Percentiles rank a stretch among this genome's conserved stretches.
Evolutionary conservation across 352 stramenopile species (phyloP).

Genomic region (Phytophthora pini): DNA sequence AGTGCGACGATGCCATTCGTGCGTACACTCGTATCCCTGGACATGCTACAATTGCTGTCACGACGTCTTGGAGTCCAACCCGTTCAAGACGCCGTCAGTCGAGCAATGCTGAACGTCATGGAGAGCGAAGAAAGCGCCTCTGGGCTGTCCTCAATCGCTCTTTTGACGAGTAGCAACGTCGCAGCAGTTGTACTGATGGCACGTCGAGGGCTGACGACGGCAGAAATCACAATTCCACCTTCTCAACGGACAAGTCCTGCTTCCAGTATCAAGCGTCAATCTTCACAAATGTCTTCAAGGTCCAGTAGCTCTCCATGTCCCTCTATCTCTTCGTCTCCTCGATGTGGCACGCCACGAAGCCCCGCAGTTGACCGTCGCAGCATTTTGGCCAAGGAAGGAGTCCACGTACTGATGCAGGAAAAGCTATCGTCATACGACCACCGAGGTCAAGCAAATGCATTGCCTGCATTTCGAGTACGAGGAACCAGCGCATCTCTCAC

Average conservation of each 20-base stretch:
- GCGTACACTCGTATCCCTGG: conserved; percentile 46
- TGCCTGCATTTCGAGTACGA: conserved; percentile 51
- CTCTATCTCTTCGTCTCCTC: conserved; percentile 12
- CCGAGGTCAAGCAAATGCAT: conserved; percentile 32
- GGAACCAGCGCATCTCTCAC: conserved; percentile 34
- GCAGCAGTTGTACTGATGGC: conserved; percentile 38
- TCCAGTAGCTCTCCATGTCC: conserved; percentile 18
- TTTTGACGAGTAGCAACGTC: conserved; percentile 55
- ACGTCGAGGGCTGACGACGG: conserved; percentile 28
- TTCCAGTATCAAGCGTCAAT: conserved; percentile 4
- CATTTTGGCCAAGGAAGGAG: conserved; percentile 55
- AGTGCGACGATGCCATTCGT: conserved; percentile 33
- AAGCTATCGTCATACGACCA: conserved; percentile 51
- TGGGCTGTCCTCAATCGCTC: conserved; percentile 14
- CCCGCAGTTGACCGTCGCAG: conserved; percentile 38
- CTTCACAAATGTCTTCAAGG: conserved; percentile 14
- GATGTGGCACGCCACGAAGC: conserved; percentile 18
- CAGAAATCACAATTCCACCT: background rate
- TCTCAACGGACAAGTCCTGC: background rate
- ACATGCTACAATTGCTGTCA: conserved; percentile 50
- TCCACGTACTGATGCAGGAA: conserved; percentile 63
- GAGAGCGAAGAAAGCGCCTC: conserved; percentile 29
- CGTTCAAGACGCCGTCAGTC: conserved; percentile 35
- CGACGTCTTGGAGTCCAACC: conserved; percentile 32
- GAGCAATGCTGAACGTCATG: conserved; percentile 26